Base-by-base conservation (phyloP, 306 rosid genomes). In the Quercus agrifolia region DNA sequence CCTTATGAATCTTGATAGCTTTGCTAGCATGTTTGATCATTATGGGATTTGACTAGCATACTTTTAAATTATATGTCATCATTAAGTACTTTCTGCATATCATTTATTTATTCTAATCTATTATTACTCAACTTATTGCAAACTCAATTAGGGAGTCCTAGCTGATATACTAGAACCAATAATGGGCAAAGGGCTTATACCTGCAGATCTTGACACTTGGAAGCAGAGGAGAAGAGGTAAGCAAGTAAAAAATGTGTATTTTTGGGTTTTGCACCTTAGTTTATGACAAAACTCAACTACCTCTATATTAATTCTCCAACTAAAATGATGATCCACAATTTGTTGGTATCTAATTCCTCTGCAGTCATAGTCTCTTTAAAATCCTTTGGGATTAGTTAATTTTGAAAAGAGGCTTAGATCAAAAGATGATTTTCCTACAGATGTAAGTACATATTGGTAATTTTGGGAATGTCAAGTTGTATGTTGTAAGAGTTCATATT, bases 201-300 rank as follows among this genome's bases (percentile, higher is more conserved):
- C 38, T 33, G 38, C 38, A 33, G 38, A 33, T 84, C 93, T 94
- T 85, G 97, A 86, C 66, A 94, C 99, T 57, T 94, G 99, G 99
- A 94, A 92, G 90, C 89, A 82, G 80, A 86, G 99, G 84, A 94
- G 99, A 90, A 90, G 97, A 92, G 97, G 99, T 94, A 78, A 83
- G 86, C 66, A 67, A 78, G 72, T 82, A 77, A 25, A 33, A 49
- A 28, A 18, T 18, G 1, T 35, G 44, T 49, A 15, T 28, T 21
- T 44, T 13, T 61, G 28, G 56, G 33, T 7, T 72, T 72, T 41
- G 44, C 74, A 72, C 75, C 71, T 41, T 55, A 27, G 64, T 52
- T 62, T 63, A 12, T 30, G 52, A 67, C 38, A 74, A 35, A 35
- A 15, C 5, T 4, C 35, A n/a, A 46, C 6, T 33, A 33, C 38